Base-by-base conservation (phyloP, 352 stramenopile genomes). In the Phytopythium montanum region DNA sequence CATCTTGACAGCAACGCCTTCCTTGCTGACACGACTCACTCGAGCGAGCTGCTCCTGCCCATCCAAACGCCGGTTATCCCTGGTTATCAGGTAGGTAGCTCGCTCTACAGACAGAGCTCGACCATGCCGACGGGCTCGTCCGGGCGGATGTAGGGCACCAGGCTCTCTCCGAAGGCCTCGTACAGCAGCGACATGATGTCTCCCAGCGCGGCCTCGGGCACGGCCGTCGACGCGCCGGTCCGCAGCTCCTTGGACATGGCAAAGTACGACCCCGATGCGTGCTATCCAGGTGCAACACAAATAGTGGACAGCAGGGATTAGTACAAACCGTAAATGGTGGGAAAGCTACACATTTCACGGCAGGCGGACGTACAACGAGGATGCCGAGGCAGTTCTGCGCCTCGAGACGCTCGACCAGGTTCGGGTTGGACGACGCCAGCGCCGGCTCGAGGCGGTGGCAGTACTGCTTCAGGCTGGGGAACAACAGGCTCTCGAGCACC, bases 401-500 rank as follows among this genome's bases (percentile, higher is more conserved):
- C 58, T 95, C 85, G 18, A 93, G 71, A 36, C 87, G 75, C 65
- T 95, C 76, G 31, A 95, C 73, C 42, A 93, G 61, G 61, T 92
- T 92, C 4, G 78, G 72, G 31, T 91, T 90, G 2, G 80, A 85
- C 16, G 73, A 81, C 21, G 76, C 73, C n/a, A 98, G 66, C 23
- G 85, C 82, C 23, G 79, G 75, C 41, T 97, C 84, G 55, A 97
- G 86, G 54, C 77, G 66, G 19, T 79, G 81, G 74, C 94, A 98
- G 65, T 97, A 97, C 39, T 81, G 61, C 33, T 81, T 66, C 21
- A 96, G 69, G 55, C 97, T 81, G 2, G 92, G 92, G 34, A 98
- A 92, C 16, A 98, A 75, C 72, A 98, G 87, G 14, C 81, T 90
- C 72, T 98, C 92, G 59, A 98, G 86, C 21, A 96, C 90, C 19